phyloP scores from a whole-genome alignment of 257 asterid species.

The Solanum dulcamara region DNA sequence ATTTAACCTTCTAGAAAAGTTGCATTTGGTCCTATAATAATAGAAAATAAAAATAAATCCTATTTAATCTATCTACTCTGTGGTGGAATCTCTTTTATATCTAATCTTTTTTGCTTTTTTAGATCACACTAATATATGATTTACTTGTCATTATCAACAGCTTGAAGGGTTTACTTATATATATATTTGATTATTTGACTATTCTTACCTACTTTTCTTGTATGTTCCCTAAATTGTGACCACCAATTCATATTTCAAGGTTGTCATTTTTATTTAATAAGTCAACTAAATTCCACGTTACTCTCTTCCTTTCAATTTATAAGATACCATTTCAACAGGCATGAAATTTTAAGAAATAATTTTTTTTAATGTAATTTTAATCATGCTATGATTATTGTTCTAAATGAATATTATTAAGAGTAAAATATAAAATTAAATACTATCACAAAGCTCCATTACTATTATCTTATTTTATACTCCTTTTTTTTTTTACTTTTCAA shows the following conservation, averaged over 20 bases:
- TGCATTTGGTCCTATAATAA: neutral
- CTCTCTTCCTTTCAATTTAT: neutral
- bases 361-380: too few species aligned
- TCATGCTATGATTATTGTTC: neutral
- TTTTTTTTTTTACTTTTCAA: too few species aligned
- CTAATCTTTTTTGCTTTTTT: neutral
- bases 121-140: neutral
- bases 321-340: accelerated
- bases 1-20: neutral
- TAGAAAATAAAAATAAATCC: neutral
- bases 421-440: neutral
- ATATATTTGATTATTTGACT: neutral
- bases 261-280: neutral
- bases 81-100: neutral
- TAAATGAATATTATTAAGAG: neutral
- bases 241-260: neutral
- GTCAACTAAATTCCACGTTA: neutral
- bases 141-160: neutral
- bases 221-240: neutral
- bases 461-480: neutral
- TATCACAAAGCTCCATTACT: neutral
- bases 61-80: neutral
- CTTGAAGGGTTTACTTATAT: neutral
- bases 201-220: neutral
- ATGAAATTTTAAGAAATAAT: neutral